These are phyloP conservation scores for Sequoia sempervirens DNA, from an alignment of 75 land plant species.

Conservation along the genomic window DNA sequence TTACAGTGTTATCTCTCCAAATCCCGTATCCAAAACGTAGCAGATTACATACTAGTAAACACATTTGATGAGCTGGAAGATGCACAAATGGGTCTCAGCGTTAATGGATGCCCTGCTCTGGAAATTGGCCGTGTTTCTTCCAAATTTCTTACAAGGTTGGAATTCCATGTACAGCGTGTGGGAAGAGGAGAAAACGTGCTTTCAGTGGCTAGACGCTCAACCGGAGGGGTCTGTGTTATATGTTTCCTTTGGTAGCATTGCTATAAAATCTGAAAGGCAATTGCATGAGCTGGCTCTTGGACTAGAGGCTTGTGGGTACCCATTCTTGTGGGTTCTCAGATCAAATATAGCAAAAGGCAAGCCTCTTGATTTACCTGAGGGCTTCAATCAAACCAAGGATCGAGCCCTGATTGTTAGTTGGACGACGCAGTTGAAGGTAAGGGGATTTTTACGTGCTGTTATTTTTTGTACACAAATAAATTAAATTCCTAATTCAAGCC, in stretches of 20 bases:
- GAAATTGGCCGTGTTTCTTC: not conserved
- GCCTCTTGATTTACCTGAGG: not conserved
- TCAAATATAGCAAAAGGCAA: slow-evolving; percentile 5
- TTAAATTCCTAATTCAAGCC: no score
- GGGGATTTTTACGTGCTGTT: no score
- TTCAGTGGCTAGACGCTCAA: slow-evolving; percentile 16
- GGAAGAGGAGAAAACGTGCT: slow-evolving; percentile 16
- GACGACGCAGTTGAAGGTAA: slow-evolving; percentile 5
- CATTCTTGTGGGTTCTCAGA: slow-evolving; percentile 17
- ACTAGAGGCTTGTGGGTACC: not conserved
- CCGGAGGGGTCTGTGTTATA: slow-evolving; percentile 7
- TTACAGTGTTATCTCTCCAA: not conserved
- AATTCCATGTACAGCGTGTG: slow-evolving; percentile 3
- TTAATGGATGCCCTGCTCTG: not conserved
- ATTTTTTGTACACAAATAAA: no score
- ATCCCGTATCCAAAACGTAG: not conserved
- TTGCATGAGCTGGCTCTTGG: slow-evolving; percentile 12
- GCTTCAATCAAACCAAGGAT: slow-evolving; percentile 9
- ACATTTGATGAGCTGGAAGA: slow-evolving; percentile 10
- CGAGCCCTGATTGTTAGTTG: slow-evolving; percentile 3
- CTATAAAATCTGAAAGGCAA: slow-evolving; percentile 3
- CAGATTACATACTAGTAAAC: not conserved
- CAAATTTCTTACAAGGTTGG: not conserved
- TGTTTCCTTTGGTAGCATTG: slow-evolving; percentile 19
- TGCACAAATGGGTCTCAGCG: not conserved